Base-by-base conservation (phyloP, 2,329 filamentous ascomycete species). In the Aspergillus clavatus region DNA sequence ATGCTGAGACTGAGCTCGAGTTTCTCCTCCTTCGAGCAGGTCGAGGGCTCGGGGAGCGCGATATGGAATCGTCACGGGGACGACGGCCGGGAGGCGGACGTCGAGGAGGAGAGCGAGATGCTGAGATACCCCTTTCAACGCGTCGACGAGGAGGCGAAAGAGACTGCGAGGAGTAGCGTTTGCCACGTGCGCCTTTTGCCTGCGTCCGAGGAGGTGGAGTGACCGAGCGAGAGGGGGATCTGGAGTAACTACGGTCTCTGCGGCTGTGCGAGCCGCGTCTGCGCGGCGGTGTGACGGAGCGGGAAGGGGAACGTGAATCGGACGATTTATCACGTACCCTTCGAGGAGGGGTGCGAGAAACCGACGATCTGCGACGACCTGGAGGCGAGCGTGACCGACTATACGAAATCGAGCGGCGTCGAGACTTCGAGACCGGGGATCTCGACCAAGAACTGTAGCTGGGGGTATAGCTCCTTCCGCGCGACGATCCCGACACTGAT, bases 371-470 rank as follows among this genome's bases (percentile, higher is more conserved):
- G 24, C 41, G 51, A 11, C 16, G 31, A 18, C 21, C 44, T 16
- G 52, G 47, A 6, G 58, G 60, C 10, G 61, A 58, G 14, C 54
- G 57, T 7, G 67, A 67, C 16, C 61, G 61, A 48, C 65, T 70
- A 47, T 65, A 55, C 3, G 66, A 65, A 12, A 55, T 50, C 41
- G 56, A 58, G 37, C 63, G 61, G 37, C 56, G 59, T 31, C 62
- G 61, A 24, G 53, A 61, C 35, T 54, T 59, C 16, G 62, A 52
- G 3, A 49, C 56, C 5, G 59, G 65, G 8, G 68, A 68, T 11
- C 61, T 61, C n/a, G 67, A 69, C 21, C 57, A 59, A 36, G 66
- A 68, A 35, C 59, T 65, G 43, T 59, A 59, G 39, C 61, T 55
- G 36, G 54, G 53, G 4, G 53, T 52, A 38, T 55, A 56, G 43